Percentiles rank a stretch among this genome's conserved stretches.
phyloP scores from a whole-genome alignment of 2,329 filamentous ascomycete genomes.

The Lachnellula hyalina region DNA sequence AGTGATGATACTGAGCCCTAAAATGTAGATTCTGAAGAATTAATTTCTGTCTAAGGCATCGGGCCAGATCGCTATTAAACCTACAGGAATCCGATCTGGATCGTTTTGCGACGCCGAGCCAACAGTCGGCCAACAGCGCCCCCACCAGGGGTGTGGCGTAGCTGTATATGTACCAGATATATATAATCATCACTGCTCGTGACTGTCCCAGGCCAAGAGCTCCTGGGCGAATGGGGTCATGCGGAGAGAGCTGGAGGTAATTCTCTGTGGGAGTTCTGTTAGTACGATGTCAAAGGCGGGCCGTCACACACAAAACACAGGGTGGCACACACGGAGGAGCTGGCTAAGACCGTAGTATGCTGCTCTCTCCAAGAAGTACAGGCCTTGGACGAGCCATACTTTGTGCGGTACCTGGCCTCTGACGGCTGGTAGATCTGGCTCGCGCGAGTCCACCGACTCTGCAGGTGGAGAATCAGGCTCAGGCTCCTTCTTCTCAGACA shows the following conservation, averaged over 20 bases:
- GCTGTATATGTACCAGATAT: constrained; percentile 42
- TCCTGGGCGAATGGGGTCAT: constrained; percentile 37
- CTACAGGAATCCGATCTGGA: constrained; percentile 41
- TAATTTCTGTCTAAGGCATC: neutral
- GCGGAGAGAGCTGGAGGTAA: constrained; percentile 37
- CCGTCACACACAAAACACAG: too few relatives aligned
- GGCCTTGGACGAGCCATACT: too few relatives aligned
- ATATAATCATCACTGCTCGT: constrained; percentile 42
- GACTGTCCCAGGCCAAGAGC: constrained; percentile 46
- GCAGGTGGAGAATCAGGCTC: too few relatives aligned
- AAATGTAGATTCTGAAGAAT: neutral
- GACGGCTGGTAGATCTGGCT: too few relatives aligned
- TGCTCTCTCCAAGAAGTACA: too few relatives aligned
- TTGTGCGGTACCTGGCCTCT: too few relatives aligned
- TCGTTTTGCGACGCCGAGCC: constrained; percentile 56
- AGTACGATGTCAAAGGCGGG: neutral
- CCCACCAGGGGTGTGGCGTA: constrained; percentile 53
- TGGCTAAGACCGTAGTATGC: too few relatives aligned
- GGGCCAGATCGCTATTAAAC: neutral
- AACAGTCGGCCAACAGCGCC: constrained; percentile 55
- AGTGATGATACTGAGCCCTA: too few relatives aligned
- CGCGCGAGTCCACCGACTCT: too few relatives aligned
- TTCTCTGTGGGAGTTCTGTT: constrained; percentile 31
- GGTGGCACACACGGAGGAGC: too few relatives aligned
- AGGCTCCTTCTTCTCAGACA: neutral